Evolutionary conservation across 2,329 filamentous ascomycete species (phyloP).

Genomic region (Monilinia vaccinii-corymbosi): DNA sequence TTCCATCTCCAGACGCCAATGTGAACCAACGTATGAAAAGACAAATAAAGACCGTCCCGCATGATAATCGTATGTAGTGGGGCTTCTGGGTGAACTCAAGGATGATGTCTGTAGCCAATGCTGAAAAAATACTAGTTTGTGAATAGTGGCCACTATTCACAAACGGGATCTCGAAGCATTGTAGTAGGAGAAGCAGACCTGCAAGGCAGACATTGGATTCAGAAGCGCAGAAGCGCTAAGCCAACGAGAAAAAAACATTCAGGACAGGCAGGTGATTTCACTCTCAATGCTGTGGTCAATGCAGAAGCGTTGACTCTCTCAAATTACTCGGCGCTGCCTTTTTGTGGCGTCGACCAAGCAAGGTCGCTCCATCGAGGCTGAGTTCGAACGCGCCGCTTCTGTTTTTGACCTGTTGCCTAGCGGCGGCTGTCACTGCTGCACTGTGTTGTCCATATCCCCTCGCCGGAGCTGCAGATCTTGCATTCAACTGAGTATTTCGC

Average conservation of each 20-base stretch:
- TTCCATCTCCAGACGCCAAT: constrained; percentile 8
- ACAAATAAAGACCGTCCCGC: constrained; percentile 1
- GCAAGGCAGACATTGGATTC: neutral
- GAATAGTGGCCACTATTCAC: neutral
- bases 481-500: constrained; percentile 67
- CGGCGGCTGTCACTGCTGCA: constrained; percentile 72
- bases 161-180: neutral
- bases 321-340: constrained; percentile 33
- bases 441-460: constrained; percentile 86
- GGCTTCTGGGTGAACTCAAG: neutral
- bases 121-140: neutral
- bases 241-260: neutral
- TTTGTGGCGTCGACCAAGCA: constrained; percentile 63
- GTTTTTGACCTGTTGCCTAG: constrained; percentile 66
- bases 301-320: constrained; percentile 20
- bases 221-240: neutral
- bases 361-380: constrained; percentile 79
- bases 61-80: constrained; percentile 7
- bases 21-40: constrained; percentile 5
- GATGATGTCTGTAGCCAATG: neutral
- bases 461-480: constrained; percentile 47
- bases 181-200: neutral
- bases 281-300: constrained; percentile 11
- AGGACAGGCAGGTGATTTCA: neutral
- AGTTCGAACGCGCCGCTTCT: constrained; percentile 82